Evolutionary conservation across 768 basidiomycete genomes (phyloP).

Genomic region (Tylopilus balloui): DNA sequence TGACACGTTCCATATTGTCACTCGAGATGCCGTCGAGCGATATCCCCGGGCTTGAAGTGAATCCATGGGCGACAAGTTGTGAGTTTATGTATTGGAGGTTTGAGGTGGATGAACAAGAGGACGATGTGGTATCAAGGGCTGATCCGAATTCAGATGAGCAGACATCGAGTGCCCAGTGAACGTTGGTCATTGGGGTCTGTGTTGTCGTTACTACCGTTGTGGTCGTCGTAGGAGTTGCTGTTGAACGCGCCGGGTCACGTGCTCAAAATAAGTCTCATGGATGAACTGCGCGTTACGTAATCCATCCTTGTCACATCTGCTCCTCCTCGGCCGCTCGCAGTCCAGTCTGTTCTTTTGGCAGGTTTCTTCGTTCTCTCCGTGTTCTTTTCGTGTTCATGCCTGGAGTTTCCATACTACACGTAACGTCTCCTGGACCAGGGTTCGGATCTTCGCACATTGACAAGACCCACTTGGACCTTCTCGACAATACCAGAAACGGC

Average conservation of each 20-base stretch:
- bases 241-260: constrained; percentile 31
- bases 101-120: constrained; percentile 48
- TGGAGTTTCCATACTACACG: constrained; percentile 38
- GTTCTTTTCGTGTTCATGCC: constrained; percentile 35
- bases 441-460: constrained; percentile 31
- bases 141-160: constrained; percentile 42
- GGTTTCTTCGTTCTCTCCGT: background rate
- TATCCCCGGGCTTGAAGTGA: constrained; percentile 57
- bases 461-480: constrained; percentile 9
- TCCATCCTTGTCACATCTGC: background rate
- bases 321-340: constrained; percentile 13
- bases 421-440: constrained; percentile 31
- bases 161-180: constrained; percentile 50
- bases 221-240: constrained; percentile 11
- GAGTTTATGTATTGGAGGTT: constrained; percentile 76
- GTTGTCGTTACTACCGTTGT: constrained; percentile 1
- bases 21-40: constrained; percentile 60
- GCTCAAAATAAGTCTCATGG: constrained; percentile 6
- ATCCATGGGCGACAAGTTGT: constrained; percentile 82
- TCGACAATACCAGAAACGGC: constrained; percentile 16
- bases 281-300: constrained; percentile 30
- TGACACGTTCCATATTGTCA: constrained; percentile 50
- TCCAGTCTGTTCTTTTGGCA: constrained; percentile 11
- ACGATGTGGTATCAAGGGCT: constrained; percentile 41
- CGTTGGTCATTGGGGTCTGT: constrained; percentile 22